Evolutionary conservation across 2,329 filamentous ascomycete species (phyloP), one percentile per base, ranked within the genome.

Genomic region (Ceratocystis lukuohia): DNA sequence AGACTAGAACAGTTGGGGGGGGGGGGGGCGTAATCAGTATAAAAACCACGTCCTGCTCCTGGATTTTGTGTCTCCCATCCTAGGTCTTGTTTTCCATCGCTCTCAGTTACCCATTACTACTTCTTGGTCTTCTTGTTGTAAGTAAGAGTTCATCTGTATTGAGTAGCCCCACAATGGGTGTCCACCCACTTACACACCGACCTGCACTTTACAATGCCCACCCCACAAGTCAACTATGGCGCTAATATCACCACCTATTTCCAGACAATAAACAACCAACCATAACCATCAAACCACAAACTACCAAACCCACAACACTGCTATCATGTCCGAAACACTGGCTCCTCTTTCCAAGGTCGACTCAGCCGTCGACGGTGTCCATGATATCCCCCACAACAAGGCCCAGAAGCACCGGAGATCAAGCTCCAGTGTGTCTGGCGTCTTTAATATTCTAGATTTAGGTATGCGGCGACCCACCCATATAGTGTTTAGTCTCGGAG

Each of bases 311-410:
- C 63, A 25, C 66, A 63, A 67, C 37, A 69, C 61, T 41, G 61
- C 33, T 71, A 76, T 69, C 73, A 77, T 77, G 75, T 73, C 78
- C 69, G 78, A 79, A 76, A 68, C 66, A 63, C 50, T 68, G 30
- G 65, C 67, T 30, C 83, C 87, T 73, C 84, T 96, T 75, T 83
- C 84, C 78, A 96, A 95, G 81, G 86, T 96, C 80, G 92, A 96
- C 78, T 96, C 92, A 68, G 91, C 90, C 80, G 85, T 95, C 74
- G 86, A 91, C 75, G 89, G 90, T 77, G 77, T 92, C 72, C 46
- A 63, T 28, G 64, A 68, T 41, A 53, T 66, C 1, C 53, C 63
- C 45, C 64, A 66, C 30, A 56, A 64, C 57, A 66, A 66, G 65
- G 86, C 68, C 83, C 88, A 44, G 74, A 77, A 78, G 70, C 82